phyloP scores from a whole-genome alignment of 352 stramenopile species.

The Pythium guiyangense region DNA sequence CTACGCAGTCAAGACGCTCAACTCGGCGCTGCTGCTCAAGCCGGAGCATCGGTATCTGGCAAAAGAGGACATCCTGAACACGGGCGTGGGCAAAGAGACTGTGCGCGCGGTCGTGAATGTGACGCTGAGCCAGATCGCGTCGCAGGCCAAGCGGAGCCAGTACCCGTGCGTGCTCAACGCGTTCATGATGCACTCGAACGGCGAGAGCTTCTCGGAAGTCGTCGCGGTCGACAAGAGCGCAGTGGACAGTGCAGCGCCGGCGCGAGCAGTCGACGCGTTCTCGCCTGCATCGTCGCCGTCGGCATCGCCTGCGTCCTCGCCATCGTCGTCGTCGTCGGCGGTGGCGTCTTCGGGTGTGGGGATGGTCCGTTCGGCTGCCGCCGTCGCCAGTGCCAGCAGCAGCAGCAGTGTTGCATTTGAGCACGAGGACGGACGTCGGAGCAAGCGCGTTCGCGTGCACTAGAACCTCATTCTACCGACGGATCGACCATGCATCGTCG shows the following conservation, averaged over 20 bases:
- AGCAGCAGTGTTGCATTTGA: too few species aligned
- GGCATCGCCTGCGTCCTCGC: too few species aligned
- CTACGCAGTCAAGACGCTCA: slow-evolving; percentile 77
- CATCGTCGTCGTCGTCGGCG: neutral
- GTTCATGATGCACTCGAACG: slow-evolving; percentile 72
- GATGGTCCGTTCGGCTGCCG: too few species aligned
- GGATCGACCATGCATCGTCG: too few species aligned
- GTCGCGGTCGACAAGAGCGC: slow-evolving; percentile 34
- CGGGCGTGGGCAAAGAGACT: slow-evolving; percentile 45
- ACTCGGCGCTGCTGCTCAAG: slow-evolving; percentile 70
- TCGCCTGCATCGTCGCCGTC: slow-evolving; percentile 1
- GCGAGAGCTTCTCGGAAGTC: slow-evolving; percentile 50
- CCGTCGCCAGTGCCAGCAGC: neutral
- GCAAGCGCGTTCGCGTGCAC: slow-evolving; percentile 15
- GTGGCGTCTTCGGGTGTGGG: too few species aligned
- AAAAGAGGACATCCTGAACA: slow-evolving; percentile 59
- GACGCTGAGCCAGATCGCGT: slow-evolving; percentile 63
- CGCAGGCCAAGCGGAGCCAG: slow-evolving; percentile 51
- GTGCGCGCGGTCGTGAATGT: slow-evolving; percentile 78
- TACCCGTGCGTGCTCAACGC: slow-evolving; percentile 80
- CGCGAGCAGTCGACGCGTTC: neutral
- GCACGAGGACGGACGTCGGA: slow-evolving; percentile 5
- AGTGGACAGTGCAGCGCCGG: neutral
- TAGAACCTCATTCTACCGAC: neutral
- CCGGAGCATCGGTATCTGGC: slow-evolving; percentile 47